Percentiles rank a stretch among this genome's conserved stretches.
Evolutionary conservation across 169 alveolate genomes (phyloP).

Genomic region (Fabrea salina): DNA sequence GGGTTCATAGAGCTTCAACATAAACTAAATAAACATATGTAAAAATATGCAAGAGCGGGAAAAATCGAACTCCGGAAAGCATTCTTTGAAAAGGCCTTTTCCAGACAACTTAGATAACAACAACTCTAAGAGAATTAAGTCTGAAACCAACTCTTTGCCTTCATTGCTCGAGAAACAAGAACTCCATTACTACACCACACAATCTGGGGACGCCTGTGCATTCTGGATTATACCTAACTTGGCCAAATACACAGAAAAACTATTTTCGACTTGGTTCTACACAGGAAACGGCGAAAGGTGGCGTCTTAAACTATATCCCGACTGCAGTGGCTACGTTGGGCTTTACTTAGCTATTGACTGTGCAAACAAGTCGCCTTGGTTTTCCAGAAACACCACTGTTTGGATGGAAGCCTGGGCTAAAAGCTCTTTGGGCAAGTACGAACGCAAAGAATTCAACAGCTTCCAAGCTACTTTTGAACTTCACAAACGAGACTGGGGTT

Average conservation of each 20-base stretch:
- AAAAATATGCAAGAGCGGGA: no score
- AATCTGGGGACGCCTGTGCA: slow-evolving; percentile 8
- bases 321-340: neutral
- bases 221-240: neutral
- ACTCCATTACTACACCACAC: neutral
- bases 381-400: neutral
- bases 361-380: neutral
- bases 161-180: neutral
- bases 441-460: no score
- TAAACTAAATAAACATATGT: no score
- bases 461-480: no score
- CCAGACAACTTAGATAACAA: no score
- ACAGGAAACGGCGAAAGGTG: neutral
- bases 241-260: neutral
- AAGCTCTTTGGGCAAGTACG: neutral
- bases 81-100: no score
- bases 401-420: neutral
- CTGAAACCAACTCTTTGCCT: no score
- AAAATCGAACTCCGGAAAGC: no score
- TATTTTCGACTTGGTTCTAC: neutral
- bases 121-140: no score
- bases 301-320: neutral
- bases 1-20: no score
- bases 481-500: slow-evolving; percentile 25
- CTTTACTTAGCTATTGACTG: neutral